Base-by-base conservation (phyloP, 2,329 filamentous ascomycete genomes). In the Cercospora canescens region DNA sequence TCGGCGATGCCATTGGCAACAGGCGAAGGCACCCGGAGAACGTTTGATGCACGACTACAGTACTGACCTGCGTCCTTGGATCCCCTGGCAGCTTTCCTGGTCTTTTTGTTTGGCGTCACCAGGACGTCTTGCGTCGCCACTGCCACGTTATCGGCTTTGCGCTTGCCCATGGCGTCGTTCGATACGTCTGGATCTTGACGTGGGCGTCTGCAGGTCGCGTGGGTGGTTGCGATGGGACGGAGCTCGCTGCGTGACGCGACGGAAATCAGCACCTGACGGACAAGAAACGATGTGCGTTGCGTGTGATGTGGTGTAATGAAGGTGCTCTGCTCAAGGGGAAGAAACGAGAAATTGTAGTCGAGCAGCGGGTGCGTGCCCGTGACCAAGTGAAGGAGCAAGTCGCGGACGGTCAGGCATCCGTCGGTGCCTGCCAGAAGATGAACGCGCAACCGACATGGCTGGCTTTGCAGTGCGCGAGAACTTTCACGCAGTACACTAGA, bases 71-170 rank as follows among this genome's bases (percentile, higher is more conserved):
- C 34, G 8, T 54, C 41, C 28, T 21, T 62, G 39, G 28, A 14
- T 12, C 24, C 1, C 34, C 30, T 37, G 26, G 30, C 32, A 21
- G n/a, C 30, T 18, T 35, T 24, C 21, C 50, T 62, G 39, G 24
- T 21, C 59, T 21, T 62, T 48, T 62, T 62, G 45, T 30, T 62
- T 16, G 59, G 28, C n/a, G 59, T 37, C 3, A 54, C 59, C 4
- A 24, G 28, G 18, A 62, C 39, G 7, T 54, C 59, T 48, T 62
- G 32, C 45, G 55, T 62, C 6, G 30, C 26, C 11, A 24, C 45
- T n/a, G 45, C 16, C 18, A 52, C 34, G 41, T 45, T 32, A 12
- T 35, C 59, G 30, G 59, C 59, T 26, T 62, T 62, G 41, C 59
- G 41, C 45, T 62, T 62, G 32, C 59, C 45, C 59, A 62, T 62